phyloP scores from a whole-genome alignment of 208 protist species.

The Acanthamoeba lugdunensis region DNA sequence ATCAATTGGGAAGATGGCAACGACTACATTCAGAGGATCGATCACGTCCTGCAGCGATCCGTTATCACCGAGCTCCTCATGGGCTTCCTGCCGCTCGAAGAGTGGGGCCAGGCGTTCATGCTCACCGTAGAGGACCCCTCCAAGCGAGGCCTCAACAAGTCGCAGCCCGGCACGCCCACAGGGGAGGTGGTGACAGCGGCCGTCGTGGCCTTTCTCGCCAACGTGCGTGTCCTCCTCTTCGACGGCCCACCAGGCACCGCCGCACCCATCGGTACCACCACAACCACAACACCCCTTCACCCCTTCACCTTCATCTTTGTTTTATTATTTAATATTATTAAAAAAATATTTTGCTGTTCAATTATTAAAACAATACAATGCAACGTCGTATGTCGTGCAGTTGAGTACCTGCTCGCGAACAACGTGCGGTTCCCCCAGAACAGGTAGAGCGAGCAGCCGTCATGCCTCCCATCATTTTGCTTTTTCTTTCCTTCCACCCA shows the following conservation, averaged over 20 bases:
- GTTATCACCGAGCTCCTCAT: conserved; percentile 55
- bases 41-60: conserved; percentile 44
- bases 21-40: conserved; percentile 43
- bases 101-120: conserved; percentile 66
- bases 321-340: conserved; percentile 1
- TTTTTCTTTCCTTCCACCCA: not conserved
- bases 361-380: too few relatives aligned
- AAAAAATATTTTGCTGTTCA: not conserved
- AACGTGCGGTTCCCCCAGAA: conserved; percentile 56
- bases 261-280: not conserved
- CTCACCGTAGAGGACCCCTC: conserved; percentile 39
- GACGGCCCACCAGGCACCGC: conserved; percentile 26
- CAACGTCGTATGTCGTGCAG: too few relatives aligned
- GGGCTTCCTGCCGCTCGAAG: conserved; percentile 57
- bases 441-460: not conserved
- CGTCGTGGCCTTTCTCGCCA: conserved; percentile 45
- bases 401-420: conserved; percentile 22
- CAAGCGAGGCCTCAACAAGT: not conserved
- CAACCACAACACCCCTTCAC: not conserved
- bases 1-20: conserved; percentile 24
- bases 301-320: not conserved
- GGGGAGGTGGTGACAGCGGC: conserved; percentile 36
- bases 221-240: conserved; percentile 57
- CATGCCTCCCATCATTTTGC: not conserved
- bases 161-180: not conserved